phyloP scores from a whole-genome alignment of 371 early-diverging fungal genomes.

The Rhizopus stolonifer region DNA sequence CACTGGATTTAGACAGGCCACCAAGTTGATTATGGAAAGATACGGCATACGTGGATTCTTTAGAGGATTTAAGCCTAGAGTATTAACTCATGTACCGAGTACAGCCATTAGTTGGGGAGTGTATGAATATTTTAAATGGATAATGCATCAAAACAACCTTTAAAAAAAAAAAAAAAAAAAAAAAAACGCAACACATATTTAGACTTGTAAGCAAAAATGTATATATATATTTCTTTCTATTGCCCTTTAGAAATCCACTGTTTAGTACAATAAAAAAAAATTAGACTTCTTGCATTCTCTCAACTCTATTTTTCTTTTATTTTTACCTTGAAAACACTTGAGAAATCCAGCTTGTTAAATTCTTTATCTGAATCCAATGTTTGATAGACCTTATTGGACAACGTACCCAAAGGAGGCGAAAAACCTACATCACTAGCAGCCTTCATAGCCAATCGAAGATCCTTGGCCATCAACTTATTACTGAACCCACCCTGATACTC shows the following conservation, averaged over 20 bases:
- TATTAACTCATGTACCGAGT: slow-evolving; percentile 87
- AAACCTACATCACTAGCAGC: slow-evolving; percentile 82
- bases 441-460: slow-evolving; percentile 85
- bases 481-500: slow-evolving; percentile 93
- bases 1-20: slow-evolving; percentile 71
- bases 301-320: too few species aligned
- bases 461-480: slow-evolving; percentile 90
- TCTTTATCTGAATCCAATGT: slow-evolving; percentile 56
- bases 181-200: too few species aligned
- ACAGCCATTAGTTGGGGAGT: slow-evolving; percentile 95
- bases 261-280: neutral
- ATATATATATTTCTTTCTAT: neutral
- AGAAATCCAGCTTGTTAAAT: slow-evolving; percentile 70
- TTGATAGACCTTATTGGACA: slow-evolving; percentile 81
- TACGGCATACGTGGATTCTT: slow-evolving; percentile 81
- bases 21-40: slow-evolving; percentile 68
- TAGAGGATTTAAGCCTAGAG: slow-evolving; percentile 81
- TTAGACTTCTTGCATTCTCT: too few species aligned
- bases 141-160: slow-evolving; percentile 23
- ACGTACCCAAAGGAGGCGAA: slow-evolving; percentile 71
- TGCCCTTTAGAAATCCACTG: slow-evolving; percentile 14
- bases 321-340: slow-evolving; percentile 68
- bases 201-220: too few species aligned
- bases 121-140: slow-evolving; percentile 86
- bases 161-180: too few species aligned